Conservation (phyloP, 108 stramenopile species). For the Conticribra weissflogii region DNA sequence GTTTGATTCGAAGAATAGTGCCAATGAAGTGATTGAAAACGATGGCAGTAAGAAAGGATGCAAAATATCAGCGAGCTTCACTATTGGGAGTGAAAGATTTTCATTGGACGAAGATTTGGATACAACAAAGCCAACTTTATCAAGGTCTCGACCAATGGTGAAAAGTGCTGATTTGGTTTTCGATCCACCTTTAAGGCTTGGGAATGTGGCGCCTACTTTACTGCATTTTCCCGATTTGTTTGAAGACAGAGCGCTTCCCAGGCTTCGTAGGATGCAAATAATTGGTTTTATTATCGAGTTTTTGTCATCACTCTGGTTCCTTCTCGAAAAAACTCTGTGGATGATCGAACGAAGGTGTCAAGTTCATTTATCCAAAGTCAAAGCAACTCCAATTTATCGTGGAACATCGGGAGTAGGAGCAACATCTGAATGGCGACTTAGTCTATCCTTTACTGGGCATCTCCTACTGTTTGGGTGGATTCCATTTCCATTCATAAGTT, state of each 20-base stretch:
- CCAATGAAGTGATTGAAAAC: constrained; percentile 7
- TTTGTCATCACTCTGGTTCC: constrained; percentile 61
- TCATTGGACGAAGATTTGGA: constrained; percentile 75
- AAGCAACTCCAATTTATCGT: constrained; percentile 70
- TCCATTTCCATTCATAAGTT: constrained; percentile 82
- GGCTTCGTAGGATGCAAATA: constrained; percentile 59
- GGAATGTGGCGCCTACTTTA: constrained; percentile 86
- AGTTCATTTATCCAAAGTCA: constrained; percentile 77
- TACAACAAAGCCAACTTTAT: constrained; percentile 49
- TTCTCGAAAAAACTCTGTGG: constrained; percentile 83
- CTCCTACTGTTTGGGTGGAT: constrained; percentile 74
- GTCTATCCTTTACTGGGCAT: constrained; percentile 81
- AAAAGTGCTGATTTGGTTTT: constrained; percentile 68
- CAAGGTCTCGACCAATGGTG: constrained; percentile 79
- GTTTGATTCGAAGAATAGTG: constrained; percentile 45
- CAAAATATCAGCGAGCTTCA: constrained; percentile 55
- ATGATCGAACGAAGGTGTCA: constrained; percentile 77
- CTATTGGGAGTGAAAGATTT: constrained; percentile 71
- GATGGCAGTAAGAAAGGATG: constrained; percentile 51
- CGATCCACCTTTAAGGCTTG: constrained; percentile 78
- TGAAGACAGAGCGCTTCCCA: constrained; percentile 70
- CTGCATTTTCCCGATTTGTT: constrained; percentile 87
- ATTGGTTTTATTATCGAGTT: constrained; percentile 66
- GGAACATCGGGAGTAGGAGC: constrained; percentile 23
- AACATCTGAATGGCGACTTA: constrained; percentile 72